Percentiles rank a stretch among this genome's conserved stretches.
These are phyloP conservation scores for Tremella yokohamensis DNA, from an alignment of 768 basidiomycete genomes.

Conservation along the genomic window DNA sequence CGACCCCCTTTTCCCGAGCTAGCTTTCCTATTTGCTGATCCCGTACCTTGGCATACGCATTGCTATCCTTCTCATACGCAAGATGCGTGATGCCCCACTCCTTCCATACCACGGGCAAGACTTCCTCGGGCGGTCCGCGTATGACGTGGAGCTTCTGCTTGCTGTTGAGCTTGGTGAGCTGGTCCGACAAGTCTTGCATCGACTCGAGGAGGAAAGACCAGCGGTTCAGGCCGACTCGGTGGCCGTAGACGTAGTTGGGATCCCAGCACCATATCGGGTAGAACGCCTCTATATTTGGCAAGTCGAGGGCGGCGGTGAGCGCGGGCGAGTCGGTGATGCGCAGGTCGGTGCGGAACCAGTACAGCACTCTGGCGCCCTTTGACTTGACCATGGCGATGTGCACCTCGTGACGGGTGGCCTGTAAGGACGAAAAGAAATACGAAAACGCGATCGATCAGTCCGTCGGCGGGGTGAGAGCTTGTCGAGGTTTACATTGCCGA, in stretches of 20 bases:
- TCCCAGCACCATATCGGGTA: slow-evolving; percentile 50
- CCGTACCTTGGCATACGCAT: slow-evolving; percentile 46
- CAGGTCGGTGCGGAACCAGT: slow-evolving; percentile 53
- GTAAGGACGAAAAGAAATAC: no score
- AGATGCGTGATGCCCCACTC: slow-evolving; percentile 53
- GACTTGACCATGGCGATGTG: not conserved
- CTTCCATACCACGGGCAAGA: slow-evolving; percentile 45
- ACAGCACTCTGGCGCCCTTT: slow-evolving; percentile 35
- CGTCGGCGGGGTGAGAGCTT: no score
- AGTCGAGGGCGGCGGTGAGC: slow-evolving; percentile 29
- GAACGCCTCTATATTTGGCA: slow-evolving; percentile 31
- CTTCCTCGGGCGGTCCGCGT: slow-evolving; percentile 44
- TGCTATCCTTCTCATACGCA: slow-evolving; percentile 47
- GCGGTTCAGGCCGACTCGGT: slow-evolving; percentile 50
- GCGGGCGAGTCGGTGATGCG: slow-evolving; percentile 50
- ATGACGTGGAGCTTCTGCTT: slow-evolving; percentile 48
- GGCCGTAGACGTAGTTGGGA: slow-evolving; percentile 46
- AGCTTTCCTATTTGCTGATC: slow-evolving; percentile 43
- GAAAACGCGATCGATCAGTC: no score
- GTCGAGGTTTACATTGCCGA: no score
- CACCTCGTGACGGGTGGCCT: no score
- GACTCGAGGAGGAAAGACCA: slow-evolving; percentile 44
- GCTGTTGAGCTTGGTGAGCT: slow-evolving; percentile 42
- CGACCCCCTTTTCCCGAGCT: slow-evolving; percentile 38
- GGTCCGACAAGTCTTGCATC: slow-evolving; percentile 43